Evolutionary conservation across 2,329 filamentous ascomycete species (phyloP).

Genomic region (Ophiobolus disseminans): DNA sequence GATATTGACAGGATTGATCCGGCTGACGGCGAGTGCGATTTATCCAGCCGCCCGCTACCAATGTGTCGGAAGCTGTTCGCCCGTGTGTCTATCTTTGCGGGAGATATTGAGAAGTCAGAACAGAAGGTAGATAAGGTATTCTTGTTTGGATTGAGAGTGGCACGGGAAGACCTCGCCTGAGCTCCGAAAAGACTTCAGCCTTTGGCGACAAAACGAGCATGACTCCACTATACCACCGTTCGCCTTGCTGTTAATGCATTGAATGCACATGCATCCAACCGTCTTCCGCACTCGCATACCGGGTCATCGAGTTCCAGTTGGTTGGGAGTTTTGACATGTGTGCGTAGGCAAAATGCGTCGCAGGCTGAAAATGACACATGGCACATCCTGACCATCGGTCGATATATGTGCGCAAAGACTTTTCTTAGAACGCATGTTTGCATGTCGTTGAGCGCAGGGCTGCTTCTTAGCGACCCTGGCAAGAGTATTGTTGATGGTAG

Average conservation of each 20-base stretch:
- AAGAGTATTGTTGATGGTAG: conserved; percentile 9
- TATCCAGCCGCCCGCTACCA: conserved; percentile 32
- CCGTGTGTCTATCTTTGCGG: conserved; percentile 13
- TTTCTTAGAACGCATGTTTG: conserved; percentile 41
- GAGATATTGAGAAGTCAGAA: neutral
- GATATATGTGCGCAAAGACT: conserved; percentile 30
- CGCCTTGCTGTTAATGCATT: neutral
- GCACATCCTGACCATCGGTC: conserved; percentile 23
- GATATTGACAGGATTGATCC: conserved; percentile 12
- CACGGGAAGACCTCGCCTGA: neutral
- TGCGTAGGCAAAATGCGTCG: conserved; percentile 26
- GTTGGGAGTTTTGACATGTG: conserved; percentile 26
- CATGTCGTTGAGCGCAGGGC: conserved; percentile 4
- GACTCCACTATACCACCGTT: neutral
- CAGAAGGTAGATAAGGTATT: conserved; percentile 20
- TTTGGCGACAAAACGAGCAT: neutral
- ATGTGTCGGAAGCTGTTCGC: conserved; percentile 7
- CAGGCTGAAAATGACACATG: conserved; percentile 35
- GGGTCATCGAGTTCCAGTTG: conserved; percentile 29
- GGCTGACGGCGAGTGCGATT: conserved; percentile 13
- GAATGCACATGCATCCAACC: conserved; percentile 11
- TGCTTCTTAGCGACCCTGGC: conserved; percentile 8
- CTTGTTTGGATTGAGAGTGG: conserved; percentile 20
- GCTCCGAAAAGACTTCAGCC: neutral
- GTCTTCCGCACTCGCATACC: conserved; percentile 30